Base-by-base conservation (phyloP, 2,329 filamentous ascomycete species). In the Fusarium continuum region DNA sequence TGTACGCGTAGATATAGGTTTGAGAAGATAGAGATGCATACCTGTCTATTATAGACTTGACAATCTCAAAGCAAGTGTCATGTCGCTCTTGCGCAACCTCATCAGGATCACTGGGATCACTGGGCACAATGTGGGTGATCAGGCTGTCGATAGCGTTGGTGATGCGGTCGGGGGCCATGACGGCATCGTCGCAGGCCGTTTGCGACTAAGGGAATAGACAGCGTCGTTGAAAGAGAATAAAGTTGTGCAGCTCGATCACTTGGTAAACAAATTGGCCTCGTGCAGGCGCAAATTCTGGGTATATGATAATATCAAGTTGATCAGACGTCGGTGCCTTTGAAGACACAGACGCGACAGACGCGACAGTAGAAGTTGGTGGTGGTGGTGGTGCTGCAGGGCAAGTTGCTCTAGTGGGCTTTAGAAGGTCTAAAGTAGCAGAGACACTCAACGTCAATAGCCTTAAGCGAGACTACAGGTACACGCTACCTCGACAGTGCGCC, bases 101-200 rank as follows among this genome's bases (percentile, higher is more conserved):
- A 61, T 91, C 87, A 71, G 88, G 85, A 68, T 92, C 88, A 64
- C 85, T 79, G 34, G 85, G 82, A 63, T 88, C 83, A 44, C 83
- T 80, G 51, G 91, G 90, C 52, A 95, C 82, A 56, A 94, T 81
- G 72, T 90, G 89, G 70, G 88, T 82, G 73, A 96, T 88, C 73
- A 96, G 83, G 77, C 90, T 89, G 74, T 91, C 87, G 74, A 96
- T 88, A 74, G 91, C 92, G 75, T 88, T 88, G 74, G 89, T 87
- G 77, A 96, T 86, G 80, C 91, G 91, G 72, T 85, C 82, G 70
- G 83, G 81, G 70, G 84, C 80, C 82, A 86, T 86, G 73, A 77
- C 77, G 74, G 81, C 81, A 83, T 84, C 67, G 75, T 82, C 70
- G 75, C 76, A 55, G 59, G 57, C 26, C 44, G 61, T 35, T 34